Conservation (phyloP, 805 yeast genomes). For the Pichia exigua region DNA sequence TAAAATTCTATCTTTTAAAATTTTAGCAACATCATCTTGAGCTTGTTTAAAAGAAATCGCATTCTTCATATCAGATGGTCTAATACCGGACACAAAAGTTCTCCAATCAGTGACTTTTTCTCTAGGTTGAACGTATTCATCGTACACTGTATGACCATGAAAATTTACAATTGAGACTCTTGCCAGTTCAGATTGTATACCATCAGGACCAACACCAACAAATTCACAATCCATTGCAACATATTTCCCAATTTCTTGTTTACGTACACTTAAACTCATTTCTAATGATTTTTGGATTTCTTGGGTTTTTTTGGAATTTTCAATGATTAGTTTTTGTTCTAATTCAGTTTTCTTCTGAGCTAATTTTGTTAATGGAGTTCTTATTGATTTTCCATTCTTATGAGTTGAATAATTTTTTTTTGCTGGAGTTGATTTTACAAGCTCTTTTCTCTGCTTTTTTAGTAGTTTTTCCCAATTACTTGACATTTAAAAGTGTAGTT, state of each 20-base stretch:
- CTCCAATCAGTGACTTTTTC: slow-evolving; percentile 84
- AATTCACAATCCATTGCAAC: slow-evolving; percentile 89
- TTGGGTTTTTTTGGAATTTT: background rate
- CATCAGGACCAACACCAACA: slow-evolving; percentile 81
- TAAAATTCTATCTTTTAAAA: slow-evolving; percentile 48
- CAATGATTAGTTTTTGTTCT: background rate
- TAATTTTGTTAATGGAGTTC: slow-evolving; percentile 11
- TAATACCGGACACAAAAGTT: slow-evolving; percentile 85
- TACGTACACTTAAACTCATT: background rate
- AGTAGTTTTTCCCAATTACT: background rate
- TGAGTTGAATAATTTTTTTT: background rate
- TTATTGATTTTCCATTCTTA: background rate
- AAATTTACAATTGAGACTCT: slow-evolving; percentile 83
- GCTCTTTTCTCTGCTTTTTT: background rate
- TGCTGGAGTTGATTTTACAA: background rate
- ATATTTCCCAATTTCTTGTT: slow-evolving; percentile 53
- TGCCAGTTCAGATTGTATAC: slow-evolving; percentile 64
- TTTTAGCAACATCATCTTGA: slow-evolving; percentile 44
- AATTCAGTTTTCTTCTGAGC: background rate
- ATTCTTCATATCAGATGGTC: slow-evolving; percentile 56
- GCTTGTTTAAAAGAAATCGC: slow-evolving; percentile 67
- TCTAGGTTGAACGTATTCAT: slow-evolving; percentile 66
- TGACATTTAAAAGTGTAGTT: background rate
- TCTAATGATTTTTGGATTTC: background rate
- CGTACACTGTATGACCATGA: slow-evolving; percentile 65